Evolutionary conservation across 148 eudicot genomes (phyloP).

Genomic region (Nepenthes gracilis): DNA sequence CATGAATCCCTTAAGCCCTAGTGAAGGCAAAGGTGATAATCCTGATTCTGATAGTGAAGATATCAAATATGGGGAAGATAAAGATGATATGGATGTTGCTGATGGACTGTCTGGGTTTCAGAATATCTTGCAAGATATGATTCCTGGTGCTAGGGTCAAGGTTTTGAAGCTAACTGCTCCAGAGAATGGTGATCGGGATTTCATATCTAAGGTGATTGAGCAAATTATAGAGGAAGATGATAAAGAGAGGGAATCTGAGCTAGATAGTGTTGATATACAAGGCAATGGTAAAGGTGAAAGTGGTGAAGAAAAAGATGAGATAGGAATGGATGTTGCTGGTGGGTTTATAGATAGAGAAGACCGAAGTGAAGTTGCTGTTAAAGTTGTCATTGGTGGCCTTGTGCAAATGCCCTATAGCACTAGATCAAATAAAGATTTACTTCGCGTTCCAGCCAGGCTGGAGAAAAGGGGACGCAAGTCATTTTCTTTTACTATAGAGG

Average conservation of each 20-base stretch:
- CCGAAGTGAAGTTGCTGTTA: constrained; percentile 51
- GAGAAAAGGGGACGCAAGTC: constrained; percentile 54
- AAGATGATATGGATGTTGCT: constrained; percentile 49
- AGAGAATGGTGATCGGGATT: constrained; percentile 54
- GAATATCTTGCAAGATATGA: constrained; percentile 62
- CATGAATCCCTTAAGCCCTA: constrained; percentile 34
- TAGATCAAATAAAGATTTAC: constrained; percentile 30
- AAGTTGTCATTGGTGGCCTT: constrained; percentile 57
- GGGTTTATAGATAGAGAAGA: constrained; percentile 32
- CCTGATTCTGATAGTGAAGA: constrained; percentile 43
- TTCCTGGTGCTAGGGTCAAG: constrained; percentile 80
- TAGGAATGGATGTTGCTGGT: constrained; percentile 34
- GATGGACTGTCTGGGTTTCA: constrained; percentile 51
- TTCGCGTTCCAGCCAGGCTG: constrained; percentile 78
- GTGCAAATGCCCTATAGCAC: constrained; percentile 28
- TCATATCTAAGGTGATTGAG: constrained; percentile 70
- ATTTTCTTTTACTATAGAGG: constrained; percentile 60
- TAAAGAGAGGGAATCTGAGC: constrained; percentile 50
- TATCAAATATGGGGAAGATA: constrained; percentile 48
- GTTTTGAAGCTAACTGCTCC: constrained; percentile 73
- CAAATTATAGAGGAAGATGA: constrained; percentile 73
- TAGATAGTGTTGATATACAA: constrained; percentile 45
- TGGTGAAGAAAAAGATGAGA: constrained; percentile 48
- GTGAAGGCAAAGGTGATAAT: constrained; percentile 42
- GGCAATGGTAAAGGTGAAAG: constrained; percentile 43